phyloP scores from a whole-genome alignment of 371 early-diverging fungal genomes.

The Cokeromyces recurvatus region DNA sequence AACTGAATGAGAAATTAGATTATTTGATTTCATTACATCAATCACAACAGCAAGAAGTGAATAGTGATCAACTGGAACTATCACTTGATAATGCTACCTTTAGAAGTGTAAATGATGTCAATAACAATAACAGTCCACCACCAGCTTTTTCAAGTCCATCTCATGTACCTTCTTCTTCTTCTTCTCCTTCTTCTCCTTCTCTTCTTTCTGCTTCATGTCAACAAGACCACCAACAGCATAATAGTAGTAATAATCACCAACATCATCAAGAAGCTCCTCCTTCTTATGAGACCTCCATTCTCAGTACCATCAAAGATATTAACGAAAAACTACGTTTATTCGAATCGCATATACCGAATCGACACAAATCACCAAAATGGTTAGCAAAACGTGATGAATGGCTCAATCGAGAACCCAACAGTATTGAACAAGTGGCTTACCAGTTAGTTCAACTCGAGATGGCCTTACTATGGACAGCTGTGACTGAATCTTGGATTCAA shows the following conservation, averaged over 20 bases:
- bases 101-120: background rate
- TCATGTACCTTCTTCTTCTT: background rate
- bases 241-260: background rate
- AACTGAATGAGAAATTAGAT: slow-evolving; percentile 21
- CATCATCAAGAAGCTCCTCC: slow-evolving; percentile 30
- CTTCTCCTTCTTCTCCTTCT: slow-evolving; percentile 27
- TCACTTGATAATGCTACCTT: background rate
- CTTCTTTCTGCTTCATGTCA: slow-evolving; percentile 8
- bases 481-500: slow-evolving; percentile 42
- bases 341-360: slow-evolving; percentile 39
- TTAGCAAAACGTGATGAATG: slow-evolving; percentile 31
- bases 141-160: background rate
- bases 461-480: slow-evolving; percentile 46
- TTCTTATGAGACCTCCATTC: slow-evolving; percentile 43
- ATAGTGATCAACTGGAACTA: too few relatives aligned
- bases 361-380: slow-evolving; percentile 49
- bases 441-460: slow-evolving; percentile 45
- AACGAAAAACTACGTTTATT: slow-evolving; percentile 28
- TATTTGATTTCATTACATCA: background rate
- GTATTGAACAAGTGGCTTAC: slow-evolving; percentile 40
- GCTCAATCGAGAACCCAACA: slow-evolving; percentile 11
- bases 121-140: too few relatives aligned
- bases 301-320: slow-evolving; percentile 34
- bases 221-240: background rate
- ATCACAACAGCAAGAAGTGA: background rate